Evolutionary conservation across 1,284 basidiomycete species (phyloP).

Genomic region (Termitomyces sp.): DNA sequence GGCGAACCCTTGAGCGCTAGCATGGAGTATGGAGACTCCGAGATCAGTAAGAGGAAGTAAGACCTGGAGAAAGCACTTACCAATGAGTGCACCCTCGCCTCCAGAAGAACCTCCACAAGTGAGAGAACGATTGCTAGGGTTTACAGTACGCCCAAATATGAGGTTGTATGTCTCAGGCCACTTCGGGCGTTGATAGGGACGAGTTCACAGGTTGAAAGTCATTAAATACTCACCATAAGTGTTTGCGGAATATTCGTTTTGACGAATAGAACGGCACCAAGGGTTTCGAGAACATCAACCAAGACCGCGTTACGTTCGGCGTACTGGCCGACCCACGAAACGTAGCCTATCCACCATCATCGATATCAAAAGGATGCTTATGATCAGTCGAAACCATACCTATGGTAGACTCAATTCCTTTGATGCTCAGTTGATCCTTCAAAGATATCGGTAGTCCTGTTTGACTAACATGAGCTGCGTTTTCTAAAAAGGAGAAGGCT

Average conservation of each 20-base stretch:
- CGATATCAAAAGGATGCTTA: not conserved
- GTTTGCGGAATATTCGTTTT: constrained; percentile 69
- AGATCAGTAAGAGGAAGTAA: not conserved
- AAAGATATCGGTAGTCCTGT: constrained; percentile 54
- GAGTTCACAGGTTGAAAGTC: not conserved
- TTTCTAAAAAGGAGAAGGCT: not conserved
- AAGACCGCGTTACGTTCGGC: constrained; percentile 47
- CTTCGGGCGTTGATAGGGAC: not conserved
- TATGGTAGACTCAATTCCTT: constrained; percentile 54
- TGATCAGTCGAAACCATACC: constrained; percentile 24
- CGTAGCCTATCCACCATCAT: constrained; percentile 50
- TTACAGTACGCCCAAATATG: constrained; percentile 66
- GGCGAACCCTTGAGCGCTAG: constrained; percentile 31
- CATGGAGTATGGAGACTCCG: not conserved
- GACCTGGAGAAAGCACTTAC: constrained; percentile 10
- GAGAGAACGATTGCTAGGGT: constrained; percentile 50
- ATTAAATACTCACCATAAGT: constrained; percentile 38
- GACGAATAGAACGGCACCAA: constrained; percentile 60
- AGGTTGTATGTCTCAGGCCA: constrained; percentile 51
- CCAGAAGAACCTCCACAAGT: constrained; percentile 55
- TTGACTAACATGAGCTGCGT: not conserved
- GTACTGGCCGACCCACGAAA: constrained; percentile 55
- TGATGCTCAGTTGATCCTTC: constrained; percentile 58
- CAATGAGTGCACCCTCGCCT: constrained; percentile 57
- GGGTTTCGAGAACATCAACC: constrained; percentile 48